A percentile compares a stretch with the other conserved stretches of the same genome.
Evolutionary conservation across 441 rosid genomes (phyloP).

Genomic region (Biscutella laevigata): DNA sequence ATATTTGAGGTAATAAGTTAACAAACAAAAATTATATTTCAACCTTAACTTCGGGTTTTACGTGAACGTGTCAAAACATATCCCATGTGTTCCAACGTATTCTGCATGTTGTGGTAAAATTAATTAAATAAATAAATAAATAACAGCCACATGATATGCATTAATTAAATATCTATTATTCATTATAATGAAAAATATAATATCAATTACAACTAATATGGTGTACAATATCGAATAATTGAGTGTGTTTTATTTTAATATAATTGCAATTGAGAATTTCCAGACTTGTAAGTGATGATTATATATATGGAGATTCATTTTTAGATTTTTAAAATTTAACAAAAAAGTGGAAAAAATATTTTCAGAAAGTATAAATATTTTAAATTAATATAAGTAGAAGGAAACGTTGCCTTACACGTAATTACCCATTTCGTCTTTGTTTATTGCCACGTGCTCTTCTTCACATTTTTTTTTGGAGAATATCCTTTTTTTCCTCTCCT

Average conservation of each 20-base stretch:
- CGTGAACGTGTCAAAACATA: conserved; percentile 26
- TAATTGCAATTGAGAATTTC: not conserved
- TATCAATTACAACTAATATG: too few relatives aligned
- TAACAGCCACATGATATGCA: conserved; percentile 20
- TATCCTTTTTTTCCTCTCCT: not conserved
- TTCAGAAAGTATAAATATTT: conserved; percentile 9
- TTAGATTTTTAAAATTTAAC: not conserved
- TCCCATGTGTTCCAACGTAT: conserved; percentile 24
- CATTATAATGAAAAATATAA: too few relatives aligned
- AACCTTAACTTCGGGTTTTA: conserved; percentile 12
- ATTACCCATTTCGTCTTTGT: conserved; percentile 11
- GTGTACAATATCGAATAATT: conserved; percentile 12
- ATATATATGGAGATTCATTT: conserved; percentile 9
- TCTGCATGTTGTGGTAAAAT: conserved; percentile 20
- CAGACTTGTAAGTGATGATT: conserved; percentile 9
- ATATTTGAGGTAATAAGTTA: conserved; percentile 25
- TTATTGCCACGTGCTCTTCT: conserved; percentile 31
- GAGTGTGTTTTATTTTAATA: not conserved
- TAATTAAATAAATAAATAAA: too few relatives aligned
- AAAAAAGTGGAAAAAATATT: not conserved
- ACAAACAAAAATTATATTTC: not conserved
- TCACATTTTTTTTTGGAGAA: conserved; percentile 15
- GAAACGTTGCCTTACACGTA: conserved; percentile 40
- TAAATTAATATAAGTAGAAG: conserved; percentile 15
- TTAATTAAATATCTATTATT: not conserved